A percentile compares a stretch with the other conserved stretches of the same genome.
phyloP scores from a whole-genome alignment of 1,284 basidiomycete species.

The Athelia psychrophila region DNA sequence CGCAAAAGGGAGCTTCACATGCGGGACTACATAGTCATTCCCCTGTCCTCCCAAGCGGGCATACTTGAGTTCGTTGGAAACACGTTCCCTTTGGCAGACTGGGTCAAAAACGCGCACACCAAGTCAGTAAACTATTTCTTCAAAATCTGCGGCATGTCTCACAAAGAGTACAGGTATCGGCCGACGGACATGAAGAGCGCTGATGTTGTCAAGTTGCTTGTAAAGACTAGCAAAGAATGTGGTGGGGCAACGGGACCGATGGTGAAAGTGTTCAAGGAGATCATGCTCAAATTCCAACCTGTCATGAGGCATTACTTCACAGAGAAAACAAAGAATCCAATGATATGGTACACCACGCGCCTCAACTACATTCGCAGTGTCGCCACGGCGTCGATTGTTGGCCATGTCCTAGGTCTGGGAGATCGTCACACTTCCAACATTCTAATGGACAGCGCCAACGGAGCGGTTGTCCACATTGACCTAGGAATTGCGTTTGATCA shows the following conservation, averaged over 20 bases:
- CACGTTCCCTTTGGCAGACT: constrained; percentile 65
- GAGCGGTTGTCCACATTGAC: constrained; percentile 94
- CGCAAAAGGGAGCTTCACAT: constrained; percentile 72
- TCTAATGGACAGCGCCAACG: constrained; percentile 79
- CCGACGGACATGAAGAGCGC: constrained; percentile 28
- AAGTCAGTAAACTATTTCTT: constrained; percentile 43
- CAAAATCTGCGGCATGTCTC: constrained; percentile 31
- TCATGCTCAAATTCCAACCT: constrained; percentile 67
- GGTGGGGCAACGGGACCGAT: constrained; percentile 31
- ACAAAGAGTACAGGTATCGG: constrained; percentile 33
- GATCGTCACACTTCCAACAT: constrained; percentile 95
- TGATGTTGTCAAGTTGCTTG: constrained; percentile 18
- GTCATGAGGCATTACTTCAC: constrained; percentile 96
- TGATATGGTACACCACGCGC: constrained; percentile 92
- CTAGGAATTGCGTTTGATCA: constrained; percentile 97
- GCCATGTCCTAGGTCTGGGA: constrained; percentile 89
- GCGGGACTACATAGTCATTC: constrained; percentile 87
- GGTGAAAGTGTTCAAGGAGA: constrained; percentile 47
- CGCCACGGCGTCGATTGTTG: constrained; percentile 93
- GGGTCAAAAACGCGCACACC: constrained; percentile 62
- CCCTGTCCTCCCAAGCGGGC: constrained; percentile 80
- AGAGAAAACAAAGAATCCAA: constrained; percentile 83
- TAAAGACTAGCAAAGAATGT: constrained; percentile 25
- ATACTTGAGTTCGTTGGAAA: constrained; percentile 91
- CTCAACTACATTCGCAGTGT: constrained; percentile 90